Evolutionary conservation across 805 yeast genomes (phyloP).

Genomic region (Schwanniomyces yamadae): DNA sequence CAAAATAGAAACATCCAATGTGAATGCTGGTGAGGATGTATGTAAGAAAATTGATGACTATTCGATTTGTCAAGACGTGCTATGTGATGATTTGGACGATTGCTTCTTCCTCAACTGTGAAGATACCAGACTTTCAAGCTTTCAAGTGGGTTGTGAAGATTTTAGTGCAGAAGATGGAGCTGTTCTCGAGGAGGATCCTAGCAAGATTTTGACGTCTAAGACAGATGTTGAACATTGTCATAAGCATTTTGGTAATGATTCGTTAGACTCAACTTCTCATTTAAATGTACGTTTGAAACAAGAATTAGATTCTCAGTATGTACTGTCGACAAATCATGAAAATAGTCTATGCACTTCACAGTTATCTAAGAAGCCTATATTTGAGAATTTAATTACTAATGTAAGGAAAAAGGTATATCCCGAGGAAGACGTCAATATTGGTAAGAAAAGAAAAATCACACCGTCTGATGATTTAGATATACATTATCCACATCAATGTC

Average conservation of each 20-base stretch:
- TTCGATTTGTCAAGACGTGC: constrained; percentile 37
- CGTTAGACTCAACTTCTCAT: background rate
- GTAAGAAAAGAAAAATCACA: constrained; percentile 11
- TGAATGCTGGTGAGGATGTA: constrained; percentile 3
- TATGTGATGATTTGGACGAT: constrained; percentile 45
- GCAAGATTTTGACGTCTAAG: background rate
- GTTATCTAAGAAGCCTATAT: constrained; percentile 30
- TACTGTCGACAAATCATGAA: constrained; percentile 6
- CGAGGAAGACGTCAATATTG: constrained; percentile 3
- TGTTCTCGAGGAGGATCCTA: too few species aligned
- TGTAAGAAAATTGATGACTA: constrained; percentile 33
- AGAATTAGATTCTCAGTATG: too few species aligned
- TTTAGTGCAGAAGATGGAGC: constrained; percentile 4
- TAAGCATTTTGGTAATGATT: background rate
- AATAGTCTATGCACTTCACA: constrained; percentile 30
- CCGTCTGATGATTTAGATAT: constrained; percentile 22
- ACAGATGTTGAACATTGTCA: background rate
- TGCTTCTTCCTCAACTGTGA: constrained; percentile 40
- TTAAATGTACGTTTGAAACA: constrained; percentile 7
- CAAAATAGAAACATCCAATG: constrained; percentile 1
- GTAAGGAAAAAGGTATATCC: constrained; percentile 28
- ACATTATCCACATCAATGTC: constrained; percentile 43
- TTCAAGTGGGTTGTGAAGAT: background rate
- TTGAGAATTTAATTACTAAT: constrained; percentile 38
- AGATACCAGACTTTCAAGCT: constrained; percentile 12